Percentiles rank a stretch among this genome's conserved stretches.
phyloP scores from a whole-genome alignment of 1,139 yeast species.

The Sugiyamaella japonica region DNA sequence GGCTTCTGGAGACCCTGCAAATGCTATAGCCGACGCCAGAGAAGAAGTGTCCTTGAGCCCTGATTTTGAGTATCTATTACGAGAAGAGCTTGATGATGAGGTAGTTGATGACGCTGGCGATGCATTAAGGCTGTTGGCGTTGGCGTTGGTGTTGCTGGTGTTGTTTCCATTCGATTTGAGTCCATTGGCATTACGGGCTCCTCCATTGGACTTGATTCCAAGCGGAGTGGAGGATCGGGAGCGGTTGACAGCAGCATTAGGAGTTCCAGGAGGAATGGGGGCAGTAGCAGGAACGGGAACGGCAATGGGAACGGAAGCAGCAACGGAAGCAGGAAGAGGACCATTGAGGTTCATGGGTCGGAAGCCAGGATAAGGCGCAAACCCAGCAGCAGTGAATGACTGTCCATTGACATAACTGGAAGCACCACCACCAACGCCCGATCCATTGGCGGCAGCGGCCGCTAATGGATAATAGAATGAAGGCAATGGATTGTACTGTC shows the following conservation, averaged over 20 bases:
- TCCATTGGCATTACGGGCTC: slow-evolving; percentile 24
- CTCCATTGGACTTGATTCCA: slow-evolving; percentile 28
- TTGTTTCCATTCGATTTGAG: slow-evolving; percentile 14
- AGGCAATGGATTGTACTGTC: slow-evolving; percentile 18
- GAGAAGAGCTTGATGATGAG: slow-evolving; percentile 10
- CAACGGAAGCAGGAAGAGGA: no score
- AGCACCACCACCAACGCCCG: slow-evolving; percentile 9
- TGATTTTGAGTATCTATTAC: slow-evolving; percentile 20
- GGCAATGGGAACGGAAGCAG: no score
- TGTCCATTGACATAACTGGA: slow-evolving; percentile 5
- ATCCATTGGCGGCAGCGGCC: slow-evolving; percentile 8
- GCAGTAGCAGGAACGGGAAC: no score
- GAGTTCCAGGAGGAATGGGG: slow-evolving; percentile 11
- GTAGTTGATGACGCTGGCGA: slow-evolving; percentile 10
- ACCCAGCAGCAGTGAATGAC: slow-evolving; percentile 1
- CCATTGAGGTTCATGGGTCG: slow-evolving; percentile 1
- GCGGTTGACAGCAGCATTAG: slow-evolving; percentile 10
- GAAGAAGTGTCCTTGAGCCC: slow-evolving; percentile 36
- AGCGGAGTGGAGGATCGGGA: slow-evolving; percentile 14
- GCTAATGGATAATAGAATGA: slow-evolving; percentile 17
- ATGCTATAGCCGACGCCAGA: slow-evolving; percentile 38
- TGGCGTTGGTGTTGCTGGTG: not conserved
- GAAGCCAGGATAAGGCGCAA: slow-evolving; percentile 10
- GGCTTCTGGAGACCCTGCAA: slow-evolving; percentile 55
- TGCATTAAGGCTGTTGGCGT: slow-evolving; percentile 44